phyloP scores from a whole-genome alignment of 139 green algal species.

The Tetraselmis striata region DNA sequence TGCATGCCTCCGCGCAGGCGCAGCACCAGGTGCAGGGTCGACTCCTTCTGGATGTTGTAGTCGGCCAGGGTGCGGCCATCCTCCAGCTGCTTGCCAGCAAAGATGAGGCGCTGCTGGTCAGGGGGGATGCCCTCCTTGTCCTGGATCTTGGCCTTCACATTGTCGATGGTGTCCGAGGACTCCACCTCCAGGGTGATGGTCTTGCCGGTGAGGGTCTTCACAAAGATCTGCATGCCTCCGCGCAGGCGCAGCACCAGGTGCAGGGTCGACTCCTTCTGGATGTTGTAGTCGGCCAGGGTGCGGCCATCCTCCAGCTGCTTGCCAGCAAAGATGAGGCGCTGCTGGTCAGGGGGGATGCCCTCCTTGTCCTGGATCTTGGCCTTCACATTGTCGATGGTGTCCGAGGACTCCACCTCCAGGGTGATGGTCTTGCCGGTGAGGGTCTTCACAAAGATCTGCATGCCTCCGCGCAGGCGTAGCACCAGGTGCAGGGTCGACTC shows the following conservation, averaged over 20 bases:
- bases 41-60: conserved; percentile 99
- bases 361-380: conserved; percentile 53
- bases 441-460: too few relatives aligned
- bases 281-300: conserved; percentile 96
- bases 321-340: conserved; percentile 9
- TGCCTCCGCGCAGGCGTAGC: conserved; percentile 83
- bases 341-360: not conserved
- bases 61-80: conserved; percentile 91
- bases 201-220: too few relatives aligned
- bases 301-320: conserved; percentile 90
- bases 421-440: conserved; percentile 20
- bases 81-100: conserved; percentile 74
- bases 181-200: conserved; percentile 58
- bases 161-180: conserved; percentile 69
- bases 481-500: conserved; percentile 65
- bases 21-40: conserved; percentile 57
- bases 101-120: conserved; percentile 8
- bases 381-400: conserved; percentile 74
- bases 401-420: conserved; percentile 65
- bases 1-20: conserved; percentile 88
- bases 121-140: not conserved
- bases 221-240: too few relatives aligned
- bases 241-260: conserved; percentile 76
- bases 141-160: conserved; percentile 67
- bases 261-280: conserved; percentile 88